These are phyloP conservation scores for Tetrapisispora fleetii DNA, from an alignment of 805 yeast genomes.

Conservation along the genomic window DNA sequence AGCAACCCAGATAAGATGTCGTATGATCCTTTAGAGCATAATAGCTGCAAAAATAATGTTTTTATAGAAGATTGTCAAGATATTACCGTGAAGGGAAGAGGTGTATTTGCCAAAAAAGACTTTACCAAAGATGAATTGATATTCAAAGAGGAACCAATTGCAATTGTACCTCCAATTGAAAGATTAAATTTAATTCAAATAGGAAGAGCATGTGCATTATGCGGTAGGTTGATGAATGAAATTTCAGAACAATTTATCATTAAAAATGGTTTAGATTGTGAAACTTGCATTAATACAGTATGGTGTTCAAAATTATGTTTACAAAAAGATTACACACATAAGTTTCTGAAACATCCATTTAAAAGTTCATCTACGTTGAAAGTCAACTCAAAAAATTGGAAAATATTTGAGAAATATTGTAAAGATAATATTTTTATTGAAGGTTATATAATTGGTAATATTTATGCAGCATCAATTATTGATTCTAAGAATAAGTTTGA, in stretches of 20 bases:
- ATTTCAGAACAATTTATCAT: constrained; percentile 24
- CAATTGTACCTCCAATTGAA: constrained; percentile 58
- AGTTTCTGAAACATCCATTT: constrained; percentile 37
- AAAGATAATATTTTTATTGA: constrained; percentile 58
- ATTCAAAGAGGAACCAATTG: constrained; percentile 55
- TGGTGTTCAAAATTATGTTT: constrained; percentile 68
- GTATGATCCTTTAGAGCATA: background rate
- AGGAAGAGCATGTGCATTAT: constrained; percentile 63
- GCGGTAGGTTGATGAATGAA: constrained; percentile 45
- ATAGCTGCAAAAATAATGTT: background rate
- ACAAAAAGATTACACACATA: constrained; percentile 43
- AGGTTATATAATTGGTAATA: constrained; percentile 51
- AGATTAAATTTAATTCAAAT: constrained; percentile 45
- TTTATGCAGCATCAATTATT: constrained; percentile 36
- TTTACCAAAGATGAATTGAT: constrained; percentile 43
- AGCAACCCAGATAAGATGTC: constrained; percentile 7
- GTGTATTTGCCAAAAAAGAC: constrained; percentile 39
- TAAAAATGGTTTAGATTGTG: constrained; percentile 50
- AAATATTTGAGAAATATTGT: constrained; percentile 49
- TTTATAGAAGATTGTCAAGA: background rate
- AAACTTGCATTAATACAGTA: constrained; percentile 43
- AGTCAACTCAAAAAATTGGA: constrained; percentile 43
- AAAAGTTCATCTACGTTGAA: constrained; percentile 25
- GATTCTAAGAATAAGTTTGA: constrained; percentile 4
- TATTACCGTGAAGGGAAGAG: constrained; percentile 12